phyloP scores from a whole-genome alignment of 306 rosid genomes.

The Calophaca sinica region DNA sequence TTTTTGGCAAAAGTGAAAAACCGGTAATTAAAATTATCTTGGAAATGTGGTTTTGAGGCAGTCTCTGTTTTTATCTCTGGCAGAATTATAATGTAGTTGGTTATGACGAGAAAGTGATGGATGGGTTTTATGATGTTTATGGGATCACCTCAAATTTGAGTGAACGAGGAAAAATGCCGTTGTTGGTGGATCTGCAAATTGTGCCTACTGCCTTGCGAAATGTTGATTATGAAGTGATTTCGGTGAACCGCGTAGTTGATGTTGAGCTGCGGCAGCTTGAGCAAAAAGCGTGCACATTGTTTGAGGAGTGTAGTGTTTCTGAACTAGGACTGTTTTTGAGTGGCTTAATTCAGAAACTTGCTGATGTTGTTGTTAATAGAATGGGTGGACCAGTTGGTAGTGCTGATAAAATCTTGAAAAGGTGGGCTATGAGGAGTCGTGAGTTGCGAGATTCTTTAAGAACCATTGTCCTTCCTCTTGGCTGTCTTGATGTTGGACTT shows the following conservation, averaged over 20 bases:
- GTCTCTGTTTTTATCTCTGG: constrained; percentile 46
- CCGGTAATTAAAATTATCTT: constrained; percentile 13
- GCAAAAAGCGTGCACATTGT: constrained; percentile 61
- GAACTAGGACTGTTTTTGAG: constrained; percentile 70
- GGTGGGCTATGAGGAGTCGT: constrained; percentile 79
- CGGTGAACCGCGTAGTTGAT: constrained; percentile 79
- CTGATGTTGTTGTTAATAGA: constrained; percentile 86
- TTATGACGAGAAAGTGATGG: constrained; percentile 88
- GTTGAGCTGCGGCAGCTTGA: constrained; percentile 77
- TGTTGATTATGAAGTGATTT: constrained; percentile 81
- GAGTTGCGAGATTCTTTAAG: constrained; percentile 70
- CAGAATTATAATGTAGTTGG: constrained; percentile 91
- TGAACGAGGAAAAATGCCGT: constrained; percentile 91
- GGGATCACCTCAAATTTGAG: constrained; percentile 66
- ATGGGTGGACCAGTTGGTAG: constrained; percentile 94
- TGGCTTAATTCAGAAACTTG: constrained; percentile 86
- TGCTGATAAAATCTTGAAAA: constrained; percentile 82
- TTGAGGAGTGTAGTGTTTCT: constrained; percentile 60
- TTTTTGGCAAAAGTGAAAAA: background rate
- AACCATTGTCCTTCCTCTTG: constrained; percentile 82
- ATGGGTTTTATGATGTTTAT: constrained; percentile 93
- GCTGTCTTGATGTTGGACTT: constrained; percentile 93
- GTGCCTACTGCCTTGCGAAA: constrained; percentile 59
- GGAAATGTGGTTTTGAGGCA: constrained; percentile 37
- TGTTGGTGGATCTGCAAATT: constrained; percentile 79